Percentiles rank a stretch among this genome's conserved stretches.
These are phyloP conservation scores for Rhododendron ferrugineum DNA, from an alignment of 148 eudicot species.

Conservation along the genomic window DNA sequence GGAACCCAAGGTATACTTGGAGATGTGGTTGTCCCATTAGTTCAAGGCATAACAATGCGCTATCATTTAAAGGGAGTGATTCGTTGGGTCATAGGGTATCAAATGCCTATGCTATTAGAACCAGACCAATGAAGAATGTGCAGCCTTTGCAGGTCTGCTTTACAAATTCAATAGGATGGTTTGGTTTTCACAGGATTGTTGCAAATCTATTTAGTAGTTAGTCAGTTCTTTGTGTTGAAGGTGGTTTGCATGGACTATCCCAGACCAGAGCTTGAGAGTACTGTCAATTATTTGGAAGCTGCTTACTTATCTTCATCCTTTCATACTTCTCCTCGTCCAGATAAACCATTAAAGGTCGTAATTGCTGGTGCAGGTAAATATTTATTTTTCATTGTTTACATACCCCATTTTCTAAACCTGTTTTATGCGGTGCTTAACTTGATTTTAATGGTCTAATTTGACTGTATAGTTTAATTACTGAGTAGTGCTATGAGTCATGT, in stretches of 20 bases:
- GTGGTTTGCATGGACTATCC: conserved; percentile 93
- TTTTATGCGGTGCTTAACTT: neutral
- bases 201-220: neutral
- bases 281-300: conserved; percentile 78
- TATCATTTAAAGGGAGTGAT: conserved; percentile 33
- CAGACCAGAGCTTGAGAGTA: conserved; percentile 91
- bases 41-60: conserved; percentile 12
- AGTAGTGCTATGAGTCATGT: neutral
- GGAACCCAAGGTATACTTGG: conserved; percentile 19
- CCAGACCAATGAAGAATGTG: conserved; percentile 20
- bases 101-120: conserved; percentile 9
- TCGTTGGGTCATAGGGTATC: conserved; percentile 25
- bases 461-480: neutral
- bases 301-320: conserved; percentile 76
- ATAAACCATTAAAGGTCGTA: conserved; percentile 68
- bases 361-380: conserved; percentile 89
- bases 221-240: conserved; percentile 27
- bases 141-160: conserved; percentile 37
- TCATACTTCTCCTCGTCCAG: conserved; percentile 61
- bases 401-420: neutral
- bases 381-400: neutral
- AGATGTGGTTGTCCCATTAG: conserved; percentile 11
- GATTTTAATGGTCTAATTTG: neutral
- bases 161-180: neutral
- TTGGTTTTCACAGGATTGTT: neutral